Evolutionary conservation across 75 land plant species (phyloP).

Genomic region (Adiantum capillusveneris): DNA sequence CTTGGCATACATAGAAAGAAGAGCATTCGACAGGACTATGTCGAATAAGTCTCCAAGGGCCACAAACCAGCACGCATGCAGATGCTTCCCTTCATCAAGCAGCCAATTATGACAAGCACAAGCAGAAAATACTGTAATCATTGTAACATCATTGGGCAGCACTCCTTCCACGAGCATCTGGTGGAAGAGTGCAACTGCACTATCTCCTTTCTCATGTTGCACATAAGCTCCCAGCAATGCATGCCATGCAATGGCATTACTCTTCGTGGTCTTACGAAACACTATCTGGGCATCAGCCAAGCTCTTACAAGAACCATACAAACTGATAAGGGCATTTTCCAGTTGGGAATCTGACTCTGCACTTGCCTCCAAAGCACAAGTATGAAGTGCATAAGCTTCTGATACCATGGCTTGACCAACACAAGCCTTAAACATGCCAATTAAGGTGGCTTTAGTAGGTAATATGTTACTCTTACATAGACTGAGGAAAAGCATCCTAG

Average conservation of each 20-base stretch:
- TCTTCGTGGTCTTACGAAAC: neutral
- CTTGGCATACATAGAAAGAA: too few relatives aligned
- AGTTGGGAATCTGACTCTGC: neutral
- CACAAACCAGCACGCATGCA: too few relatives aligned
- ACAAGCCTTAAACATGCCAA: neutral
- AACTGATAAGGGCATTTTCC: neutral
- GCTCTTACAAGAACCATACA: neutral
- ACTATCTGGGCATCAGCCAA: neutral
- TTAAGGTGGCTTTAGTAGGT: neutral
- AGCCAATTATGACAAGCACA: slow-evolving; percentile 19
- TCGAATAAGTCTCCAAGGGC: too few relatives aligned
- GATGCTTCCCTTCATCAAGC: neutral
- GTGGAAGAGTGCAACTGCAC: slow-evolving; percentile 20
- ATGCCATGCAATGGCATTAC: neutral
- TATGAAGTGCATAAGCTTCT: neutral
- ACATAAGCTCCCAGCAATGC: slow-evolving; percentile 15
- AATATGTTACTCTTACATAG: neutral
- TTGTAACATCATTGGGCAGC: slow-evolving; percentile 28
- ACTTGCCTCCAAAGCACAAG: neutral
- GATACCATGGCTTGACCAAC: neutral
- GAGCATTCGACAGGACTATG: too few relatives aligned
- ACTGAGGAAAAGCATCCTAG: slow-evolving; percentile 12
- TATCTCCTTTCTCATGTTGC: slow-evolving; percentile 6
- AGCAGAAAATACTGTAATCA: slow-evolving; percentile 35
- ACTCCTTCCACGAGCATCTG: slow-evolving; percentile 7